A percentile compares a stretch with the other conserved stretches of the same genome.
These are phyloP conservation scores for Funneliformis geosporum DNA, from an alignment of 192 early-diverging fungal genomes.

Conservation along the genomic window DNA sequence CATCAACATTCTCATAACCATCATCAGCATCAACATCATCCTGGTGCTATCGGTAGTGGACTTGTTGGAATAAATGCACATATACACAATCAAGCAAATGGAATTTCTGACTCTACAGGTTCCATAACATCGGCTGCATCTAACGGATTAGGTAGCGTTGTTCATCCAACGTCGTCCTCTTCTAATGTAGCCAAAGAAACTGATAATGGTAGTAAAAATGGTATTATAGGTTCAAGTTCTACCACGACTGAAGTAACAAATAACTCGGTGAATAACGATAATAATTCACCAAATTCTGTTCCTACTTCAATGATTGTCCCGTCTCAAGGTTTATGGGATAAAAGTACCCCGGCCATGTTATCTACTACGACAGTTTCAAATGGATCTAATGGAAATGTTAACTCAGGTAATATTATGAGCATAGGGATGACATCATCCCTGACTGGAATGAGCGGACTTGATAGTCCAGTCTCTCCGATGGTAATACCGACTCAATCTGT, in stretches of 20 bases:
- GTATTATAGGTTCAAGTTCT: constrained; percentile 2
- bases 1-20: constrained; percentile 28
- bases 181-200: neutral
- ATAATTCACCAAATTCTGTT: too few relatives aligned
- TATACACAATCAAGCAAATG: neutral
- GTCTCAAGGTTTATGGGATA: constrained; percentile 17
- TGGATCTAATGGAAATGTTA: neutral
- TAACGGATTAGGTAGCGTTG: constrained; percentile 6
- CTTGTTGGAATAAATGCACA: constrained; percentile 16
- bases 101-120: neutral
- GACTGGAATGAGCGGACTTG: constrained; percentile 1
- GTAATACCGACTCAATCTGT: constrained; percentile 17
- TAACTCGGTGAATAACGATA: neutral
- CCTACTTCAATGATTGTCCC: constrained; percentile 5
- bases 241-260: neutral
- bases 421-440: constrained; percentile 7
- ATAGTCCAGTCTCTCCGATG: neutral
- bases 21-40: constrained; percentile 34
- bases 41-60: constrained; percentile 25
- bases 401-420: neutral
- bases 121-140: constrained; percentile 3
- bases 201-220: constrained; percentile 5
- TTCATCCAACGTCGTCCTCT: neutral
- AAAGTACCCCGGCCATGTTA: neutral
- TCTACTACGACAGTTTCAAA: neutral